Evolutionary conservation across 805 yeast species (phyloP), one percentile per base, ranked within the genome.

Genomic region (Wickerhamomyces alni): DNA sequence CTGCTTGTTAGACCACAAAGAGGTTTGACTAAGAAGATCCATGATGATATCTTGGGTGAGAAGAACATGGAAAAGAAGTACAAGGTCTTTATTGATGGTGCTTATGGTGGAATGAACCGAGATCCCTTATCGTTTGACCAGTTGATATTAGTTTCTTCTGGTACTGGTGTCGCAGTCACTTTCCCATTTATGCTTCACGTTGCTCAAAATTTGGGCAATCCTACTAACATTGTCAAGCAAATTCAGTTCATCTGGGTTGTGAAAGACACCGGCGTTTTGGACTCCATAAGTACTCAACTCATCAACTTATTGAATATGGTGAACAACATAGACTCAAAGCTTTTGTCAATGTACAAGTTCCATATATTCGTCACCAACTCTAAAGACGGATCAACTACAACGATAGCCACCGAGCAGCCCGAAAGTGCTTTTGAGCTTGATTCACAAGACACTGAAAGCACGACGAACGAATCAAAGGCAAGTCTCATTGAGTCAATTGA

Each of bases 71-170:
- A 33, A 10, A 46, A 50, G 13, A 45, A 59, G 0, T 30, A 55
- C 37, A 58, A 57, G 26, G 70, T 72, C 1, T 67, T 45, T 41
- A 51, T 73, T 16, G 82, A 76, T 48, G 82, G 82, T 1, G 79
- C 82, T 4, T 76, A 74, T 43, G 81, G 82, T 15, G 81, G 80
- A 1, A 47, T 69, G 35, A 47, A 61, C 13, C 62, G 82, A 50
- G 72, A 72, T 43, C 54, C 60, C 6, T 46, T 63, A 17, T 54
- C 72, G 1, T 76, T 76, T 50, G 71, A 70, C 33, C 63, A 67
- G 33, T 55, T 71, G 8, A 51, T 61, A 9, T 48, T 75, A 18
- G 16, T 73, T 2, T 58, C 74, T 17, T 58, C 75, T 1, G 82
- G 82, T 4, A 65, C 73, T 34, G 82, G 82, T 30, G 65, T 75